phyloP scores from a whole-genome alignment of 169 alveolate genomes.

The Plasmodium knowlesi region DNA sequence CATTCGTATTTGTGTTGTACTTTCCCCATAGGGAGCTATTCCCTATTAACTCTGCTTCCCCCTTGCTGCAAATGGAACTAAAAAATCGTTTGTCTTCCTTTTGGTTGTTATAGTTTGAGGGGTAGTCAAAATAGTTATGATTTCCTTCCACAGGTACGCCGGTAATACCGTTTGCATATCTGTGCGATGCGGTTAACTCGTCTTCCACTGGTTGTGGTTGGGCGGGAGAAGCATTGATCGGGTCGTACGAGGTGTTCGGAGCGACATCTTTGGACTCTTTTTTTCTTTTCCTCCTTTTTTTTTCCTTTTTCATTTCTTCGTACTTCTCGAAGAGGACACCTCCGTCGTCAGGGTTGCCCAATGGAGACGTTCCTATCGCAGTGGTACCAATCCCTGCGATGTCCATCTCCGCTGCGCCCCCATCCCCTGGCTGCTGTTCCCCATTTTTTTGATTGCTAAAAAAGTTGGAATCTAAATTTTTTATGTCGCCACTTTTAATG shows the following conservation, averaged over 20 bases:
- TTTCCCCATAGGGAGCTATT: background rate
- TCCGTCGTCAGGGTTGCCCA: background rate
- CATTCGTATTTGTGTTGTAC: background rate
- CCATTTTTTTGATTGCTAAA: slow-evolving; percentile 21
- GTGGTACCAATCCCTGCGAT: background rate
- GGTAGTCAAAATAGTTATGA: background rate
- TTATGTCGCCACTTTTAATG: slow-evolving; percentile 26
- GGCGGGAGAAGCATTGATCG: background rate
- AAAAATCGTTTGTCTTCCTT: background rate
- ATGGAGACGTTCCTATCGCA: background rate
- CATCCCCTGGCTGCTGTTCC: background rate
- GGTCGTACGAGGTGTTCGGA: background rate
- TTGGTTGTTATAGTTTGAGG: background rate
- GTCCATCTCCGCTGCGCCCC: background rate
- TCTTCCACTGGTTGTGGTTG: background rate
- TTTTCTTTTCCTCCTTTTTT: slow-evolving; percentile 17
- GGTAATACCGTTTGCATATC: background rate
- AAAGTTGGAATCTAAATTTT: slow-evolving; percentile 11
- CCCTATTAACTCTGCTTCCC: background rate
- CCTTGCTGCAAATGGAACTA: background rate
- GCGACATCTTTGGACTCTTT: background rate
- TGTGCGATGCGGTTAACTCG: background rate
- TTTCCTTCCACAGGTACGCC: background rate
- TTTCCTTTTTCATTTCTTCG: slow-evolving; percentile 47
- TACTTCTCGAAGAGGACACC: background rate